Evolutionary conservation across 345 rosid species (phyloP).

Genomic region (Populus alba): DNA sequence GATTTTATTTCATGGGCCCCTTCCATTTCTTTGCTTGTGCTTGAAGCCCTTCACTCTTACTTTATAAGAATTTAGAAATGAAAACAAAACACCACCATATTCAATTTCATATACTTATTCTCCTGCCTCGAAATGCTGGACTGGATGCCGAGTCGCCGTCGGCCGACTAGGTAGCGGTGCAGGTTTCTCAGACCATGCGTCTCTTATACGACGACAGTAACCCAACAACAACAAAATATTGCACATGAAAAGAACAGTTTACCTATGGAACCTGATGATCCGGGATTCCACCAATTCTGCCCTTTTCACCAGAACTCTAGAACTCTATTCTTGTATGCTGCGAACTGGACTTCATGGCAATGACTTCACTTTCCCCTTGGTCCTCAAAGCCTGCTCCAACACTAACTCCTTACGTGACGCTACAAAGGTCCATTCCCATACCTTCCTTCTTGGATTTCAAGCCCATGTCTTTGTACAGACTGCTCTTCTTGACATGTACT

Average conservation of each 20-base stretch:
- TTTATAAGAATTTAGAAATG: too few species aligned
- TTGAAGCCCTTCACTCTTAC: too few species aligned
- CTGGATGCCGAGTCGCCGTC: too few species aligned
- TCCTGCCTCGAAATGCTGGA: too few species aligned
- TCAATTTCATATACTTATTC: too few species aligned
- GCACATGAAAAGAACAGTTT: conserved; percentile 1
- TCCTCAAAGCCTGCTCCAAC: conserved; percentile 23
- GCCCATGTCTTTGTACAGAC: conserved; percentile 20
- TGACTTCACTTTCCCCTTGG: conserved; percentile 24
- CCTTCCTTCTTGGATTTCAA: conserved; percentile 20
- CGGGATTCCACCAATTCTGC: conserved; percentile 20
- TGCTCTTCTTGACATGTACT: conserved; percentile 28
- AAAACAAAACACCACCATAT: too few species aligned
- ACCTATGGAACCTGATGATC: conserved; percentile 27
- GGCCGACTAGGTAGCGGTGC: too few species aligned
- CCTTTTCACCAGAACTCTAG: conserved; percentile 9
- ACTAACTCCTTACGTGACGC: conserved; percentile 14
- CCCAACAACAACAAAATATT: too few species aligned
- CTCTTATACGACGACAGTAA: too few species aligned
- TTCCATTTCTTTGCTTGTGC: too few species aligned
- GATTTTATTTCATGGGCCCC: too few species aligned
- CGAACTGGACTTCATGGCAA: conserved; percentile 23
- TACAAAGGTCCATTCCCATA: conserved; percentile 13
- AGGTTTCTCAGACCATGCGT: too few species aligned
- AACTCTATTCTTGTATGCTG: conserved; percentile 13